Conservation (phyloP, 2,329 filamentous ascomycete genomes). For the Clonostachys sp. region DNA sequence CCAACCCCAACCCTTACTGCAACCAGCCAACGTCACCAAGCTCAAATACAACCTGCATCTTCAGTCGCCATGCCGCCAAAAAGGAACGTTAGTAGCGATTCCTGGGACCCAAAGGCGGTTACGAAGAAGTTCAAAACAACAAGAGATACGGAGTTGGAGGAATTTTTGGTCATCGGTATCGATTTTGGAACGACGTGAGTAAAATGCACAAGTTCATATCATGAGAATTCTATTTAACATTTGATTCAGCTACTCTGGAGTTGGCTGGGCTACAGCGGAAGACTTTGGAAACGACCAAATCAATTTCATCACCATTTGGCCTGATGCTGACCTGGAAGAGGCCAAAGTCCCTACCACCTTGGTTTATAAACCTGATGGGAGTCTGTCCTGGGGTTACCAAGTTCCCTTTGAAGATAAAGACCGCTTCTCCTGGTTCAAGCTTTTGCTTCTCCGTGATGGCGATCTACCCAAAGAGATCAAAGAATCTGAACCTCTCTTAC, state of each 20-base stretch:
- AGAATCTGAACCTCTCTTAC: background rate
- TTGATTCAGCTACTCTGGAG: background rate
- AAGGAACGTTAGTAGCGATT: no score
- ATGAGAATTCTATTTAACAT: background rate
- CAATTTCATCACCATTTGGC: background rate
- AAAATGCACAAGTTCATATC: background rate
- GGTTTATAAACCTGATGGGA: background rate
- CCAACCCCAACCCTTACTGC: no score
- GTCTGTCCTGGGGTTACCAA: background rate
- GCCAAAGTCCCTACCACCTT: background rate
- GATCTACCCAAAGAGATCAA: background rate
- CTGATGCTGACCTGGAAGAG: background rate
- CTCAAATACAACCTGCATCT: no score
- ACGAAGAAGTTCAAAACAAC: no score
- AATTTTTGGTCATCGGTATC: background rate
- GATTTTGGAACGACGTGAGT: background rate
- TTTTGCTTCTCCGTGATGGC: background rate
- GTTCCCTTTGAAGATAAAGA: background rate
- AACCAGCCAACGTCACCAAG: no score
- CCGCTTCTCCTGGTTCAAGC: background rate
- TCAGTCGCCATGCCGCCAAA: no score
- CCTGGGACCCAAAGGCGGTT: no score
- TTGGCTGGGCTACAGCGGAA: background rate
- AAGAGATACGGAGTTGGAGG: no score
- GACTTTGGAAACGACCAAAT: background rate